phyloP scores from a whole-genome alignment of 2,329 filamentous ascomycete species.

The Lasiodiplodia gonubiensis region DNA sequence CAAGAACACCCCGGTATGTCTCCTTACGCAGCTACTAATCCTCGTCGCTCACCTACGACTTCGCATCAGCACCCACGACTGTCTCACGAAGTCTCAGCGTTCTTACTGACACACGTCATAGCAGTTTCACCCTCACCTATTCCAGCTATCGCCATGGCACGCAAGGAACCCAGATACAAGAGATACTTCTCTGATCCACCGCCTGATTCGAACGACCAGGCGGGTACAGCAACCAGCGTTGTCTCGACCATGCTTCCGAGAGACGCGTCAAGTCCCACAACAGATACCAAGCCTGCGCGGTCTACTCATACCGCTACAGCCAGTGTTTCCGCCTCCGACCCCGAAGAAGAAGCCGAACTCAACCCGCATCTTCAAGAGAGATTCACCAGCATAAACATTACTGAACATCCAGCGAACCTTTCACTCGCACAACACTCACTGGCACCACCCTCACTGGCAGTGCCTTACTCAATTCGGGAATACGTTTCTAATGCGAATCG shows the following conservation, averaged over 20 bases:
- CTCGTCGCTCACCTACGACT: neutral
- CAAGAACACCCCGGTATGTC: neutral
- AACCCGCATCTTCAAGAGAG: neutral
- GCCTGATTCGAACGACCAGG: neutral
- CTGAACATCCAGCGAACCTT: neutral
- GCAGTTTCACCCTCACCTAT: neutral
- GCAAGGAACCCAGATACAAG: neutral
- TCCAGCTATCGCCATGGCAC: neutral
- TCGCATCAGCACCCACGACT: neutral
- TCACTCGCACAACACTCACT: neutral
- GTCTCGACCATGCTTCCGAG: too few relatives aligned
- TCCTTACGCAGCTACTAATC: neutral
- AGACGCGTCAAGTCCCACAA: too few relatives aligned
- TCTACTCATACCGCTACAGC: neutral
- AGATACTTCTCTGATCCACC: neutral
- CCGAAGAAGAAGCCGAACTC: neutral
- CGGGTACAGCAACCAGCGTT: too few relatives aligned
- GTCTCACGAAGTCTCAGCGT: neutral
- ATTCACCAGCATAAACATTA: neutral
- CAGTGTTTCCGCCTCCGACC: neutral
- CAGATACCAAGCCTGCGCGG: too few relatives aligned
- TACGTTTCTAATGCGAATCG: neutral
- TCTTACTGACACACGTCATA: neutral
- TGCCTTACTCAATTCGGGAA: neutral
- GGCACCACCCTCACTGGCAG: rapidly evolving